Evolutionary conservation across 148 eudicot genomes (phyloP).

Genomic region (Amaranthus palmeri): DNA sequence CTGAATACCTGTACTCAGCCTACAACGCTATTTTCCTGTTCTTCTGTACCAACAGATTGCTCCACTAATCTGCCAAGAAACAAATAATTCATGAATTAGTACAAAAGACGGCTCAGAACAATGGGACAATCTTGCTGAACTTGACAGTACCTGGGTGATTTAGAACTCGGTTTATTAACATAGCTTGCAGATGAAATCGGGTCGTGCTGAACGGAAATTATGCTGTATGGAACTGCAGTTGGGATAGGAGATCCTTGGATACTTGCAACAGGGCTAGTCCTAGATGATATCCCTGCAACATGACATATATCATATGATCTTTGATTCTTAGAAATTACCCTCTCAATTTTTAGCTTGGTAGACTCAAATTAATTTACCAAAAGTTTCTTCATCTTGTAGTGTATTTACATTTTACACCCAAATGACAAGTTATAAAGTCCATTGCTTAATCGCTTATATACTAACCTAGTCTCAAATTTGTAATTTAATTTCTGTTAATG

Average conservation of each 20-base stretch:
- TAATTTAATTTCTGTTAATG: not conserved
- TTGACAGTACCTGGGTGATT: conserved; percentile 32
- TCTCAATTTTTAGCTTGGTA: not conserved
- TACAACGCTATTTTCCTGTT: conserved; percentile 18
- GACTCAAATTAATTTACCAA: not conserved
- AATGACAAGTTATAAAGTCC: too few species aligned
- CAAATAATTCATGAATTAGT: not conserved
- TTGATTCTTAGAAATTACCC: not conserved
- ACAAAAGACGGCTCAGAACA: not conserved
- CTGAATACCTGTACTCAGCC: conserved; percentile 10
- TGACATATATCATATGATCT: not conserved
- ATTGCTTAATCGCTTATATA: too few species aligned
- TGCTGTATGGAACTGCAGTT: conserved; percentile 27
- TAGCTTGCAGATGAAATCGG: conserved; percentile 29
- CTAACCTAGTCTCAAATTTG: not conserved
- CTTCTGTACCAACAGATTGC: conserved; percentile 12
- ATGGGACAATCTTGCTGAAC: not conserved
- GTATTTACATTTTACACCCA: too few species aligned
- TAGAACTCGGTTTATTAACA: conserved; percentile 17
- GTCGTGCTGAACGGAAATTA: conserved; percentile 29
- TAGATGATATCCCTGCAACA: conserved; percentile 44
- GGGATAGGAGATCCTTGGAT: conserved; percentile 36
- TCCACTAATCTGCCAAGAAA: conserved; percentile 25
- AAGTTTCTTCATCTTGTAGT: not conserved
- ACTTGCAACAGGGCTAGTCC: conserved; percentile 29